A percentile compares a stretch with the other conserved stretches of the same genome.
phyloP scores from a whole-genome alignment of 2,329 filamentous ascomycete genomes.

The Verticillium zaregamsianum region DNA sequence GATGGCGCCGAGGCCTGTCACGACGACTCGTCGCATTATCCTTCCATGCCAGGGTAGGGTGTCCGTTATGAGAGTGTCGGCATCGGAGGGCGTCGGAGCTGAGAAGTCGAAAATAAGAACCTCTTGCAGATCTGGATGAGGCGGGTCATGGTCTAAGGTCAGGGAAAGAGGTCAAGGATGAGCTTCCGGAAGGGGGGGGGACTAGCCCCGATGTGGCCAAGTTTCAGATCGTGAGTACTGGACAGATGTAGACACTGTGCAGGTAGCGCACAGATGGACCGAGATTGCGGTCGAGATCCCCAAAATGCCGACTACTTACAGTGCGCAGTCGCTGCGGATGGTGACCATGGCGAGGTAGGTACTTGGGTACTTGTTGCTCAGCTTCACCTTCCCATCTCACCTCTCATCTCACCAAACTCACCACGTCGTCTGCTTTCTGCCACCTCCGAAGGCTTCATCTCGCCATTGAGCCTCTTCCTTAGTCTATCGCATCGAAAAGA shows the following conservation, averaged over 20 bases:
- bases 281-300: neutral
- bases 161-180: neutral
- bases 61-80: neutral
- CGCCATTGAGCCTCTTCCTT: neutral
- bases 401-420: neutral
- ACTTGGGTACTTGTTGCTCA: neutral
- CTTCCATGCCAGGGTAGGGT: conserved; percentile 29
- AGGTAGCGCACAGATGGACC: neutral
- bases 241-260: neutral
- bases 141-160: neutral
- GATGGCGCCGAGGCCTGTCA: conserved; percentile 78
- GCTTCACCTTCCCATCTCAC: neutral
- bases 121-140: neutral
- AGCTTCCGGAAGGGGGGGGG: neutral
- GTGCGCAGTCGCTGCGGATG: neutral
- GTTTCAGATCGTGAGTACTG: neutral
- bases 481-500: no score
- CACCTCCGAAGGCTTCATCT: neutral
- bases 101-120: neutral
- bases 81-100: neutral
- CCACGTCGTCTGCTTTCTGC: neutral
- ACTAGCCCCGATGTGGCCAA: neutral
- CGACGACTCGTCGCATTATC: conserved; percentile 68
- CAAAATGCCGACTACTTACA: neutral
- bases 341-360: neutral